Evolutionary conservation across 352 stramenopile genomes (phyloP), one percentile per base, ranked within the genome.

Genomic region (Phytopythium cucurbitacearum): DNA sequence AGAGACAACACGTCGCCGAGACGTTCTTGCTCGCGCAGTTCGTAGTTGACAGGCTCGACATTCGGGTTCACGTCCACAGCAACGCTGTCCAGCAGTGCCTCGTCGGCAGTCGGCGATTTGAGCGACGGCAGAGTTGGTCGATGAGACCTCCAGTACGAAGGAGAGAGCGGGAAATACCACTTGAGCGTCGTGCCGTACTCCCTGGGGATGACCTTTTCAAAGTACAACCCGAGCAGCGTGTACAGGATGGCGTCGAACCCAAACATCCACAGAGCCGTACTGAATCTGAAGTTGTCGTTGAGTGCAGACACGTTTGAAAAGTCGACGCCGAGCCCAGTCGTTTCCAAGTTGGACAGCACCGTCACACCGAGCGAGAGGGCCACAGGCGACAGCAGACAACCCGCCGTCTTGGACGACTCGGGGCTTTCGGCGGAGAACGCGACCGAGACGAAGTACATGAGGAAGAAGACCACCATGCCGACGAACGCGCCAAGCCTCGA

Each of bases 161-260:
- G 73, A 1, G 77, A 86, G 9, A 97, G 40, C 0, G 83, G 74
- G 62, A 98, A 98, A 60, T 97, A 97, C 81, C 88, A 97, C 12
- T 94, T 95, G 43, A 87, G 62, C 0, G 67, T 60, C n/a, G 85
- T 89, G 8, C 92, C 93, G 56, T 93, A 97, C 57, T 96, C 80
- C 51, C 85, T 91, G 0, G 94, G 92, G 13, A 98, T 69, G 8
- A 97, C 85, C 51, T 86, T 75, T 38, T 97, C 88, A 16, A 98
- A 73, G 62, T 98, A 98, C 53, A 87, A 57, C 0, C 80, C 92
- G 1, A 98, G 57, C 2, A 97, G 13, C 15, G 77, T 90, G 73
- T 97, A 98, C 9, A 97, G 40, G n/a, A 97, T 41, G 1, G 76
- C 69, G 52, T 98, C 94, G 5, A 96, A 38, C 1, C 85, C 44